phyloP scores from a whole-genome alignment of 768 basidiomycete genomes.

The Phanerochaete sordida region DNA sequence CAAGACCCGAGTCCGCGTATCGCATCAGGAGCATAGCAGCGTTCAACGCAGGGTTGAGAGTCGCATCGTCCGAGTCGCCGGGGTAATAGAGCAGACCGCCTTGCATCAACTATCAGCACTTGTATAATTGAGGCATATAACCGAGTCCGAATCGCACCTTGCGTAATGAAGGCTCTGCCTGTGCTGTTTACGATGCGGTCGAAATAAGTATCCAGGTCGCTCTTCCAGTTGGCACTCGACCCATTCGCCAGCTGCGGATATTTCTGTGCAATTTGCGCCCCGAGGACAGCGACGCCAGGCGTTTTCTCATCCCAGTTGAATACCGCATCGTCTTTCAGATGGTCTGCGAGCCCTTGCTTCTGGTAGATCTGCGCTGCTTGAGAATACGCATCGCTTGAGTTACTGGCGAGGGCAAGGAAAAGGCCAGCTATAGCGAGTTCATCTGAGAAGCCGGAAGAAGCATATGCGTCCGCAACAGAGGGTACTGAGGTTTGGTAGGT shows the following conservation, averaged over 20 bases:
- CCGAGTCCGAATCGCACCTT: constrained; percentile 40
- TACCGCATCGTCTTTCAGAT: constrained; percentile 39
- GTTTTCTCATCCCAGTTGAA: constrained; percentile 91
- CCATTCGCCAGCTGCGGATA: constrained; percentile 42
- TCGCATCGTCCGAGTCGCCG: constrained; percentile 79
- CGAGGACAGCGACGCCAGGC: constrained; percentile 72
- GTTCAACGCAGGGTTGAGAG: constrained; percentile 84
- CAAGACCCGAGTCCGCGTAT: constrained; percentile 60
- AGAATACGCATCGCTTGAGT: constrained; percentile 53
- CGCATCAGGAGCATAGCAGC: constrained; percentile 78
- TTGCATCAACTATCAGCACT: constrained; percentile 24
- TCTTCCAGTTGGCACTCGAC: constrained; percentile 61
- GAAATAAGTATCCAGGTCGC: constrained; percentile 69
- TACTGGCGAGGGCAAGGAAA: constrained; percentile 69
- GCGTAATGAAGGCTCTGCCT: constrained; percentile 54
- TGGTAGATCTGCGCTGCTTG: constrained; percentile 41
- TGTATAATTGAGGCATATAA: not conserved
- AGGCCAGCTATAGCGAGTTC: constrained; percentile 76
- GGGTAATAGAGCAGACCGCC: constrained; percentile 79
- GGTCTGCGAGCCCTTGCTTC: constrained; percentile 45
- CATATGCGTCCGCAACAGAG: constrained; percentile 57
- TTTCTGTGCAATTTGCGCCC: constrained; percentile 66
- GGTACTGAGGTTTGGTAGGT: constrained; percentile 74
- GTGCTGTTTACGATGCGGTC: constrained; percentile 63
- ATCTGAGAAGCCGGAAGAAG: constrained; percentile 68